Evolutionary conservation across 2,329 filamentous ascomycete genomes (phyloP), one percentile per base, ranked within the genome.

Genomic region (Clarireedia monteithiana): DNA sequence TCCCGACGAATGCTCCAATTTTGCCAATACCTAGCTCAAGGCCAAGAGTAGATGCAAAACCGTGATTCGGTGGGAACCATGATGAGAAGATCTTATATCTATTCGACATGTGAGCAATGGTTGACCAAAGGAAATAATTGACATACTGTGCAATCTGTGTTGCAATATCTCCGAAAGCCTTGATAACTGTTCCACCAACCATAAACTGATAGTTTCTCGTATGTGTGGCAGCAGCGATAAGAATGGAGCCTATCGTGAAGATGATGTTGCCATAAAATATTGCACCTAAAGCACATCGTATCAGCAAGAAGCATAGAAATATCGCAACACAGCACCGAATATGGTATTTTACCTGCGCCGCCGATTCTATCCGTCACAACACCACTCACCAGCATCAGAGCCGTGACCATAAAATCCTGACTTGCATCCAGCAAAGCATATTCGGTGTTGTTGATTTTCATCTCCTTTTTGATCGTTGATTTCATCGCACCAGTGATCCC

Each of bases 181-280:
- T 40, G 34, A 85, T 68, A 1, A 85, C 70, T 38, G 75, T 69
- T 1, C 80, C 82, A 15, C 73, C 74, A 39, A 85, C 76, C 81
- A 85, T 84, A 65, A 84, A 80, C 17, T 75, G 74, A 67, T 78
- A 85, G 34, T 73, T 79, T 5, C 80, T 77, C 2, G 78, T 72
- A 1, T 76, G 77, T 0, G 81, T 76, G 0, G 82, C 80, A 1
- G 77, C 78, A 0, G 81, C 82, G 5, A 84, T 75, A 1, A 84
- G 70, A 44, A 84, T 79, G 0, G 81, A 78, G 0, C 82, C 82
- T 9, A 80, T 57, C 3, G 75, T 79, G 64, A 78, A 84, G 48
- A 84, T 71, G n/a, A 74, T 69, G 60, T 85, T 85, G n/a, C 81
- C 81, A 64, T 76, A 84, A 10, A 83, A 72, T 63, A 84, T 80